These are phyloP conservation scores for Ceratocystis alfenasii DNA, from an alignment of 2,329 filamentous ascomycete species.

Conservation along the genomic window DNA sequence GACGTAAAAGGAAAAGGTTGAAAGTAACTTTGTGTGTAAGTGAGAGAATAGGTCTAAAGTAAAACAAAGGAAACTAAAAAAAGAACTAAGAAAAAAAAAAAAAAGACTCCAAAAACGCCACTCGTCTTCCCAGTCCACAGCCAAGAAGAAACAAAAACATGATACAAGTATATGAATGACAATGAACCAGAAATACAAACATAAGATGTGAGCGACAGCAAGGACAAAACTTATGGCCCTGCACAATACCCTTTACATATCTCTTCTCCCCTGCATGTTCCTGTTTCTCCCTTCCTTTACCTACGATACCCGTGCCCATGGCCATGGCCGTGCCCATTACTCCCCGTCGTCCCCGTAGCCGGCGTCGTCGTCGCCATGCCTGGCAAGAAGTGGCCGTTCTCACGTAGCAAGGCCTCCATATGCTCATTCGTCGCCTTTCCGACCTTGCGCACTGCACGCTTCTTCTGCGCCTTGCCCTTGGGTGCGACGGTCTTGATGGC, in stretches of 20 bases:
- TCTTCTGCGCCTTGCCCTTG: constrained; percentile 62
- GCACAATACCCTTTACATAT: neutral
- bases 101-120: neutral
- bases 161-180: neutral
- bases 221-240: neutral
- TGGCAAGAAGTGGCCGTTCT: constrained; percentile 40
- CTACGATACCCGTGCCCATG: neutral
- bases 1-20: no score
- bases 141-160: neutral
- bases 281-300: neutral
- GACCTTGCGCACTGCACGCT: constrained; percentile 50
- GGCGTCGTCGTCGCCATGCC: constrained; percentile 15
- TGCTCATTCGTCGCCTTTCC: constrained; percentile 81
- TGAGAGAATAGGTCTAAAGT: neutral
- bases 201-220: neutral
- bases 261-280: no score
- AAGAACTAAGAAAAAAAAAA: neutral
- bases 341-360: constrained; percentile 13
- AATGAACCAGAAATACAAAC: neutral
- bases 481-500: constrained; percentile 33
- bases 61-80: neutral
- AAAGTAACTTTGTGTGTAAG: neutral
- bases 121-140: neutral
- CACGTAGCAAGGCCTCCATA: constrained; percentile 71
- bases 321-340: constrained; percentile 33